phyloP scores from a whole-genome alignment of 1,284 basidiomycete species.

The Paramarasmius palmivorus region DNA sequence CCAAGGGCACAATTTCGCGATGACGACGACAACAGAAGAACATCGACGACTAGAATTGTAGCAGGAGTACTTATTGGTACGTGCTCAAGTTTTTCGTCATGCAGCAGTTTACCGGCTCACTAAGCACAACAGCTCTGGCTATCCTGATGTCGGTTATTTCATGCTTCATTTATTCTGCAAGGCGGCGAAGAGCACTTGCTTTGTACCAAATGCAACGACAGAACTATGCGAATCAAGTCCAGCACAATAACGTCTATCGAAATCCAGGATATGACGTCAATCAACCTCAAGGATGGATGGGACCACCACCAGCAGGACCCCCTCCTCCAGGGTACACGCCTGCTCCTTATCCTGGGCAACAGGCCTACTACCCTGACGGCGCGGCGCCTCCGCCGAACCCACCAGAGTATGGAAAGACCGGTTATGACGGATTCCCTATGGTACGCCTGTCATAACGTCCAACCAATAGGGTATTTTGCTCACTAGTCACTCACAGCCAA shows the following conservation, averaged over 20 bases:
- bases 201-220: not conserved
- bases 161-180: not conserved
- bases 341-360: not conserved
- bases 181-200: not conserved
- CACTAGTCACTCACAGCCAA: too few relatives aligned
- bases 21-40: not conserved
- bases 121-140: not conserved
- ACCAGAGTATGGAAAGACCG: not conserved
- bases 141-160: not conserved
- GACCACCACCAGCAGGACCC: not conserved
- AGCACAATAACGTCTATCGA: not conserved
- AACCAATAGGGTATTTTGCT: too few relatives aligned
- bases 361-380: not conserved
- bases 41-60: not conserved
- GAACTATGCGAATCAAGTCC: not conserved
- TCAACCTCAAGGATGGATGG: not conserved
- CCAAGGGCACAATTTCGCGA: not conserved
- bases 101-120: not conserved
- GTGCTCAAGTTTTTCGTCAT: not conserved
- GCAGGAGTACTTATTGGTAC: not conserved
- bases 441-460: too few relatives aligned
- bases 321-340: conserved; percentile 1
- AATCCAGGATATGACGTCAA: conserved; percentile 3
- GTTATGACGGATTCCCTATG: not conserved
- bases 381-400: not conserved